Evolutionary conservation across 345 rosid species (phyloP).

Genomic region (Euphorbia peplus): DNA sequence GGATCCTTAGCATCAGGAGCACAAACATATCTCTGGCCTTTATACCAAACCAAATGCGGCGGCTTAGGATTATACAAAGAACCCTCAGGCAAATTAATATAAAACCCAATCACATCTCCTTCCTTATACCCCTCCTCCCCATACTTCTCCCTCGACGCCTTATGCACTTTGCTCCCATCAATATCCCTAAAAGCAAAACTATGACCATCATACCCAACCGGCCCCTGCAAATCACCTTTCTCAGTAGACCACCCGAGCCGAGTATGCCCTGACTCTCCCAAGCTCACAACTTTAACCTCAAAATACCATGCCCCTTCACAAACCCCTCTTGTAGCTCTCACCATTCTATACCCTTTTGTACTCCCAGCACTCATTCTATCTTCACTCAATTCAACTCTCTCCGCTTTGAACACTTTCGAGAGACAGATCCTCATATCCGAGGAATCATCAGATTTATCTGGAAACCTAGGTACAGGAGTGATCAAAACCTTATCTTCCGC

Average conservation of each 20-base stretch:
- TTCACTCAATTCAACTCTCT: constrained; percentile 85
- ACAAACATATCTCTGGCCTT: constrained; percentile 80
- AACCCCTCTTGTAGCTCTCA: constrained; percentile 90
- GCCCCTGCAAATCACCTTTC: constrained; percentile 97
- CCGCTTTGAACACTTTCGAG: constrained; percentile 90
- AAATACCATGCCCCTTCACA: constrained; percentile 97
- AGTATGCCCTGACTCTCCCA: constrained; percentile 93
- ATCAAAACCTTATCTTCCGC: constrained; percentile 70
- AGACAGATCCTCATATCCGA: constrained; percentile 69
- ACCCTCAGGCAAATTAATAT: constrained; percentile 85
- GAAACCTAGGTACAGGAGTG: constrained; percentile 72
- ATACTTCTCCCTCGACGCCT: constrained; percentile 83
- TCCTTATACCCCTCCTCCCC: constrained; percentile 89
- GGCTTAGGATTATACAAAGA: constrained; percentile 65
- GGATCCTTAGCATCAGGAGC: constrained; percentile 80
- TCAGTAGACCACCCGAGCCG: constrained; percentile 94
- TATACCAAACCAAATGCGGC: constrained; percentile 75
- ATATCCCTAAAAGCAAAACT: constrained; percentile 91
- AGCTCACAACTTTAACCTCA: constrained; percentile 66
- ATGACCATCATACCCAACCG: constrained; percentile 87
- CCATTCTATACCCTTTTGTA: constrained; percentile 93
- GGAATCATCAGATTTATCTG: constrained; percentile 71
- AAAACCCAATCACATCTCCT: constrained; percentile 90
- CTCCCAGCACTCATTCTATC: constrained; percentile 87
- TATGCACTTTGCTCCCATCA: constrained; percentile 97